phyloP scores from a whole-genome alignment of 23 red algal genomes.

The Gracilaria caudata region DNA sequence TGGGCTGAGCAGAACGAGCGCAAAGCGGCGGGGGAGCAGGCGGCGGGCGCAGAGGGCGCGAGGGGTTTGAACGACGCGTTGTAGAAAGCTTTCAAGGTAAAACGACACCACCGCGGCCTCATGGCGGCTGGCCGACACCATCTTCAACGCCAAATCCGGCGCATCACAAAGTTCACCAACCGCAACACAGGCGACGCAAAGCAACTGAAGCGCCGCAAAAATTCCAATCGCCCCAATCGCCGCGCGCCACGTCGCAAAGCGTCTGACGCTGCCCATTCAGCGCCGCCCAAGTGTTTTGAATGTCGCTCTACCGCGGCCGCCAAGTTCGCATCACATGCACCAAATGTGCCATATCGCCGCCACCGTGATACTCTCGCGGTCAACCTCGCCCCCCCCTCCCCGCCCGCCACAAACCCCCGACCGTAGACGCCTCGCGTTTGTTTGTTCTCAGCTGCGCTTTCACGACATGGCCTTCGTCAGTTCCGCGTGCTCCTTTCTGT shows the following conservation, averaged over 20 bases:
- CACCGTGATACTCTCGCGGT: neutral
- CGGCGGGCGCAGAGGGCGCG: no score
- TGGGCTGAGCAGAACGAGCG: neutral
- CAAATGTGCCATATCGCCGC: neutral
- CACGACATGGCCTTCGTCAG: conserved; percentile 3
- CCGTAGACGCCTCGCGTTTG: neutral
- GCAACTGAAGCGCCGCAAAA: no score
- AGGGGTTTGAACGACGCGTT: conserved; percentile 19
- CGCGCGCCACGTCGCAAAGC: neutral
- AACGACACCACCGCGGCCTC: neutral
- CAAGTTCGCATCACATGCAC: no score
- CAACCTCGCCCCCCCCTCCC: neutral
- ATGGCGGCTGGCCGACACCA: neutral
- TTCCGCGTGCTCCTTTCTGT: neutral
- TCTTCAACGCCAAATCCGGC: no score
- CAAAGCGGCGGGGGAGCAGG: neutral
- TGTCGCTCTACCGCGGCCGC: no score
- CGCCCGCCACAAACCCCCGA: neutral
- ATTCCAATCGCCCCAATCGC: neutral
- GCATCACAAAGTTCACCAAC: no score
- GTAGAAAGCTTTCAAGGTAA: neutral
- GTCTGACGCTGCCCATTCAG: neutral
- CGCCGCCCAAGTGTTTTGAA: neutral
- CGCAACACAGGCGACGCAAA: no score
- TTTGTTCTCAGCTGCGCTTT: neutral